Evolutionary conservation across 257 asterid genomes (phyloP).

Genomic region (Ilex asprella): DNA sequence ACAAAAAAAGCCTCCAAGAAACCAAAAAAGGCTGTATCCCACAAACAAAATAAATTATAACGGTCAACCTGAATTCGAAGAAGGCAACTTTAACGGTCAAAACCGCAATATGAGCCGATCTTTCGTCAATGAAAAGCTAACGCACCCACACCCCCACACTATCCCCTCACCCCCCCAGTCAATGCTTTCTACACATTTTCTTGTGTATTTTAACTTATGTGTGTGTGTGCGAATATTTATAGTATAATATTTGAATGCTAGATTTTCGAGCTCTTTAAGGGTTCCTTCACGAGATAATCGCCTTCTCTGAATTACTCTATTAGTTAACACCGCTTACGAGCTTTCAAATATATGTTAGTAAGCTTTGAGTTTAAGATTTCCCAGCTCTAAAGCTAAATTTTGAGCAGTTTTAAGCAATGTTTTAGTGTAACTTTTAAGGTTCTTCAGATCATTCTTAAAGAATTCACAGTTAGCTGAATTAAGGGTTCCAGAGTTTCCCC

Average conservation of each 20-base stretch:
- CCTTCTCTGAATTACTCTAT: background rate
- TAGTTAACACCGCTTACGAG: background rate
- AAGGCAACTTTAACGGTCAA: constrained; percentile 9
- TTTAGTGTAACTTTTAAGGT: background rate
- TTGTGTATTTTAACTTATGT: too few species aligned
- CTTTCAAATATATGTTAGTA: constrained; percentile 11
- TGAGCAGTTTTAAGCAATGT: constrained; percentile 20
- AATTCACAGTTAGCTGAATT: too few species aligned
- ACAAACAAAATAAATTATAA: too few species aligned
- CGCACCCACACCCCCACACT: background rate
- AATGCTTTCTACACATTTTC: constrained; percentile 10
- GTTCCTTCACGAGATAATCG: constrained; percentile 18
- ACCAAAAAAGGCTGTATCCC: too few species aligned
- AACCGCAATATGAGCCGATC: background rate
- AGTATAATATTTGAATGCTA: background rate
- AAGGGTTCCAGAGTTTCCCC: too few species aligned
- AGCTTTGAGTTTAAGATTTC: constrained; percentile 19
- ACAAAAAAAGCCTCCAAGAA: too few species aligned
- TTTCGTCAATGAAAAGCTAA: background rate
- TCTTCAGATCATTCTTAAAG: constrained; percentile 2
- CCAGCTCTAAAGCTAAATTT: constrained; percentile 26
- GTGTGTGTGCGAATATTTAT: background rate
- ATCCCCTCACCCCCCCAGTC: constrained; percentile 3
- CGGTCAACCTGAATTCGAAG: background rate
- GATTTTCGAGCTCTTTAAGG: constrained; percentile 10